phyloP scores from a whole-genome alignment of 306 rosid genomes.

The Rubus idaeus region DNA sequence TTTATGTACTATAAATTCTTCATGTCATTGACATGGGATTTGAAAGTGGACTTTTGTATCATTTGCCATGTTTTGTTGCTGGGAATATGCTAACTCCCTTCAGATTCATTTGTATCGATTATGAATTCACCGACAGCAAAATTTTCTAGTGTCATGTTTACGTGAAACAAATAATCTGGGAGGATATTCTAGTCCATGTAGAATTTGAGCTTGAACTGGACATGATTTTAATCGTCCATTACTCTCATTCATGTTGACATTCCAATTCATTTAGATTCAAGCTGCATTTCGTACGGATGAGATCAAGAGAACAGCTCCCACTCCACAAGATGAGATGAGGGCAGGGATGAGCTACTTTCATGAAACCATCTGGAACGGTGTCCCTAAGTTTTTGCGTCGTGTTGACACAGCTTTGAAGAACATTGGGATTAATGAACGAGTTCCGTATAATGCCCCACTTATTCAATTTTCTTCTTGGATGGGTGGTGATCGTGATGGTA shows the following conservation, averaged over 20 bases:
- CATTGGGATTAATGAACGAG: constrained; percentile 83
- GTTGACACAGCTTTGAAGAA: constrained; percentile 95
- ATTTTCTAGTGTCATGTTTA: neutral
- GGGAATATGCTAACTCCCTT: neutral
- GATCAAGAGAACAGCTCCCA: constrained; percentile 88
- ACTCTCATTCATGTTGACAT: constrained; percentile 10
- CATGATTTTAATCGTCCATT: constrained; percentile 12
- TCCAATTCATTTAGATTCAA: constrained; percentile 64
- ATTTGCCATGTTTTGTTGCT: neutral
- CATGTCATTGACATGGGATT: neutral
- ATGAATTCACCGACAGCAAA: neutral
- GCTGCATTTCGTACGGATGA: constrained; percentile 99
- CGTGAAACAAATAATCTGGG: neutral
- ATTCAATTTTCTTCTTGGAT: constrained; percentile 99
- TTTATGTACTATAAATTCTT: neutral
- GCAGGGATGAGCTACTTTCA: constrained; percentile 99
- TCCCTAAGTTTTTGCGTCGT: constrained; percentile 90
- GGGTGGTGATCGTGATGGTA: constrained; percentile 99
- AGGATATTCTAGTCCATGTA: neutral
- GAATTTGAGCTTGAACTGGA: neutral
- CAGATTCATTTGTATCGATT: neutral
- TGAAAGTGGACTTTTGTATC: neutral
- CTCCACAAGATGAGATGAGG: constrained; percentile 99
- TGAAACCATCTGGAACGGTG: constrained; percentile 96
- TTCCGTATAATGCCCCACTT: constrained; percentile 94